Evolutionary conservation across 768 basidiomycete species (phyloP).

Genomic region (Boletus fagicola): DNA sequence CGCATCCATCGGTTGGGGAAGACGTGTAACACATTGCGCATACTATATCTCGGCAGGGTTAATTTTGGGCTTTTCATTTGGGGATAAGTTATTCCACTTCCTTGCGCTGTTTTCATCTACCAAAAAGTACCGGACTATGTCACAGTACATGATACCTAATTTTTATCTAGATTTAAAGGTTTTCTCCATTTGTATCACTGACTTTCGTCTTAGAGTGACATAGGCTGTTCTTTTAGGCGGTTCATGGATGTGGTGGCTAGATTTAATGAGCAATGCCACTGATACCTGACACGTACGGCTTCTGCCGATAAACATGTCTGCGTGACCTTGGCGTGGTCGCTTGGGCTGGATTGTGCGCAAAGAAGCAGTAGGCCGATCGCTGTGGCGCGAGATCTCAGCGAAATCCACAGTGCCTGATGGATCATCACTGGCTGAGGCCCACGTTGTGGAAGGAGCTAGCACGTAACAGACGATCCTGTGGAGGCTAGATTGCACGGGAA

Average conservation of each 20-base stretch:
- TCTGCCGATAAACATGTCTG: slow-evolving; percentile 1
- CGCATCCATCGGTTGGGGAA: slow-evolving; percentile 20
- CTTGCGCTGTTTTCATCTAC: slow-evolving; percentile 6
- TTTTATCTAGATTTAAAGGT: slow-evolving; percentile 7
- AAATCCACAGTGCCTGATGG: slow-evolving; percentile 14
- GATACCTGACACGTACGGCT: slow-evolving; percentile 8
- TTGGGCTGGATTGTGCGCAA: background rate
- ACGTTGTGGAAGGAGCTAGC: slow-evolving; percentile 17
- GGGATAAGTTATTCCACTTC: slow-evolving; percentile 30
- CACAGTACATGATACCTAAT: slow-evolving; percentile 18
- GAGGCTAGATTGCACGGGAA: slow-evolving; percentile 15
- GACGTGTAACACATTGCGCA: slow-evolving; percentile 11
- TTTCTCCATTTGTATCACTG: slow-evolving; percentile 14
- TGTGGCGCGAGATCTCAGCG: slow-evolving; percentile 28
- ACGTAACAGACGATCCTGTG: slow-evolving; percentile 3
- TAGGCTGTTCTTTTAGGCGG: slow-evolving; percentile 2
- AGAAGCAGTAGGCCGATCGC: slow-evolving; percentile 7
- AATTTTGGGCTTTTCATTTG: slow-evolving; percentile 23
- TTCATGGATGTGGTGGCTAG: background rate
- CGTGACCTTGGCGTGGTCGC: background rate
- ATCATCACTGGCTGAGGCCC: background rate
- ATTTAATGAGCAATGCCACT: slow-evolving; percentile 13
- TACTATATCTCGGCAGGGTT: slow-evolving; percentile 26
- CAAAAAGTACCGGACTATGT: slow-evolving; percentile 27
- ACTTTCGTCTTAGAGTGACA: slow-evolving; percentile 10